A percentile compares a stretch with the other conserved stretches of the same genome.
Conservation (phyloP, 2,329 filamentous ascomycete genomes). For the Fusarium armeniacum region DNA sequence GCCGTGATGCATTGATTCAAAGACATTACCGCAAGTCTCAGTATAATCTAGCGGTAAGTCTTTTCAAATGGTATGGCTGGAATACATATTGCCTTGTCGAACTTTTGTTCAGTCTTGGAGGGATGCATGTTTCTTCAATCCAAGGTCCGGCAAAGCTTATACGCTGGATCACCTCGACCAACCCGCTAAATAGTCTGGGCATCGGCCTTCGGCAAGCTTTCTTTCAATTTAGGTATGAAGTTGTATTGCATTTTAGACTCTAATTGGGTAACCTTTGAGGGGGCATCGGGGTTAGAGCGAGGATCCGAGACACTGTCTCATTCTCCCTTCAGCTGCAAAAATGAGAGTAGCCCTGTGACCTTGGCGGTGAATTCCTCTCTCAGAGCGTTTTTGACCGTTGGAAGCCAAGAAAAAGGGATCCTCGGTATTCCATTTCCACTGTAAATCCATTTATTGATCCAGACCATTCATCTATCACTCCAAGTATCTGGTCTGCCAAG, state of each 20-base stretch:
- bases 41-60: background rate
- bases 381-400: background rate
- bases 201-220: conserved; percentile 24
- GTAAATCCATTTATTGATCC: accelerated
- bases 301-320: conserved; percentile 37
- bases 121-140: conserved; percentile 4
- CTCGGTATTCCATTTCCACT: background rate
- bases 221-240: conserved; percentile 5
- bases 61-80: background rate
- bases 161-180: conserved; percentile 1
- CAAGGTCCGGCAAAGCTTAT: conserved; percentile 10
- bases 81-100: background rate
- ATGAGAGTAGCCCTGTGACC: background rate
- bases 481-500: background rate
- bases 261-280: background rate
- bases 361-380: background rate
- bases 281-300: conserved; percentile 14
- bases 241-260: accelerated
- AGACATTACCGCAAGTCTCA: background rate
- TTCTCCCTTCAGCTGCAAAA: conserved; percentile 13
- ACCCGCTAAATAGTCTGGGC: conserved; percentile 21
- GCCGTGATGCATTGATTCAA: background rate
- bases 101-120: background rate
- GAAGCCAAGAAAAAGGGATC: background rate
- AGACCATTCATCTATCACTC: background rate